Conservation (phyloP, 495 filamentous ascomycete genomes). For the Tuber calosporum region DNA sequence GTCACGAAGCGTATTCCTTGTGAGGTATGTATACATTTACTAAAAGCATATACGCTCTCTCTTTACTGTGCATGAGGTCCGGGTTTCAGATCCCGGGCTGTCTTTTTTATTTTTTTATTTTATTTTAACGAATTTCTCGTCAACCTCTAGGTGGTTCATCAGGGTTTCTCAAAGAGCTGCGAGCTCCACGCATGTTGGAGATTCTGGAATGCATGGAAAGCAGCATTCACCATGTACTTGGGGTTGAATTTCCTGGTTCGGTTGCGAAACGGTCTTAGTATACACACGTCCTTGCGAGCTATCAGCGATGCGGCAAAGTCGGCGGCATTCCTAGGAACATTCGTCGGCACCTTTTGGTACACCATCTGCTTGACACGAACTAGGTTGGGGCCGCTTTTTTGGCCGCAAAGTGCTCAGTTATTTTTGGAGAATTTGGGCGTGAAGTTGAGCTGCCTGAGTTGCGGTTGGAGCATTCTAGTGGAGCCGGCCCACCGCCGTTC, state of each 20-base stretch:
- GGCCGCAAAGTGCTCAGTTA: slow-evolving; percentile 46
- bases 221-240: slow-evolving; percentile 71
- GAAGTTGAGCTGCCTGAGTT: slow-evolving; percentile 64
- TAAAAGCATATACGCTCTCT: neutral
- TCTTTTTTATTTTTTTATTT: no score
- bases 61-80: neutral
- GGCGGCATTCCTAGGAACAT: slow-evolving; percentile 74
- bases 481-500: slow-evolving; percentile 63
- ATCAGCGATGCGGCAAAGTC: slow-evolving; percentile 60
- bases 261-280: slow-evolving; percentile 49
- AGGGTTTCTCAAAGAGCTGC: slow-evolving; percentile 68
- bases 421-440: slow-evolving; percentile 64
- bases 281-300: slow-evolving; percentile 46
- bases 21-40: slow-evolving; percentile 44
- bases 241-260: slow-evolving; percentile 67
- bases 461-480: slow-evolving; percentile 76
- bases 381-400: slow-evolving; percentile 64
- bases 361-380: slow-evolving; percentile 76
- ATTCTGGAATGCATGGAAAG: slow-evolving; percentile 64
- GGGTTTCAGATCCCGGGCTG: slow-evolving; percentile 13
- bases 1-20: slow-evolving; percentile 72
- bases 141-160: slow-evolving; percentile 60
- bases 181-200: slow-evolving; percentile 68
- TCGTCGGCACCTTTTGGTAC: slow-evolving; percentile 81
- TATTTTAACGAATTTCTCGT: slow-evolving; percentile 7